Evolutionary conservation across 352 stramenopile species (phyloP).

Genomic region (Globisporangium lucens): DNA sequence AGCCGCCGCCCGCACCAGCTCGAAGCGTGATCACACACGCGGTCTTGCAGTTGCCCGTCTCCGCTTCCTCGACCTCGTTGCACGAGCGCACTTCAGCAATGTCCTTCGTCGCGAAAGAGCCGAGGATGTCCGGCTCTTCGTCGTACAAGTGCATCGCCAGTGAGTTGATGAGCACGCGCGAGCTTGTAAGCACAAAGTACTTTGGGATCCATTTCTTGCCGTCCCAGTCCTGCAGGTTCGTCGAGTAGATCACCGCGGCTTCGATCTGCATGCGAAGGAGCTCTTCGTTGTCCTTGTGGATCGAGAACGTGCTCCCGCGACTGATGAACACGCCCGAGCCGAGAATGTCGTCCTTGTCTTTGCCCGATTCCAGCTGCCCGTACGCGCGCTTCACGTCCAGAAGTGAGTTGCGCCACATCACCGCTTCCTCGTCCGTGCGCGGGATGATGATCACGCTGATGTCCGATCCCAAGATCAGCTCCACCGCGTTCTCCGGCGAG

Average conservation of each 20-base stretch:
- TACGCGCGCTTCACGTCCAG: constrained; percentile 83
- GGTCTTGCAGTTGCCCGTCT: constrained; percentile 51
- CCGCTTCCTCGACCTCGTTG: constrained; percentile 65
- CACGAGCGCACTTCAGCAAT: constrained; percentile 78
- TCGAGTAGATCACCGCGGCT: constrained; percentile 72
- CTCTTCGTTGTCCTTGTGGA: constrained; percentile 83
- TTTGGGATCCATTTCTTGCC: constrained; percentile 86
- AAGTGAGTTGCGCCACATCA: constrained; percentile 82
- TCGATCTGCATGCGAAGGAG: constrained; percentile 82
- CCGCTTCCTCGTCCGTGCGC: constrained; percentile 75
- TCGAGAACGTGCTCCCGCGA: constrained; percentile 81
- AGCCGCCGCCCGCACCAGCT: constrained; percentile 14
- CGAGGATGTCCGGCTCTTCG: constrained; percentile 82
- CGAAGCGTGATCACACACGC: constrained; percentile 61
- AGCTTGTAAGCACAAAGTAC: constrained; percentile 85
- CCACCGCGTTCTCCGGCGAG: constrained; percentile 81
- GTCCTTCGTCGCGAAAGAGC: constrained; percentile 77
- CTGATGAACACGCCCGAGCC: constrained; percentile 81
- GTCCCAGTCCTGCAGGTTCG: constrained; percentile 85
- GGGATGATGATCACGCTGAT: constrained; percentile 83
- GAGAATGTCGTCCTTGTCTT: constrained; percentile 73
- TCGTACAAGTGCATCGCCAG: constrained; percentile 85
- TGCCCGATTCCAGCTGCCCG: constrained; percentile 66
- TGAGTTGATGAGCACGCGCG: constrained; percentile 74
- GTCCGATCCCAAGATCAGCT: constrained; percentile 73